A percentile compares a stretch with the other conserved stretches of the same genome.
phyloP scores from a whole-genome alignment of 768 basidiomycete genomes.

The Asterophora parasitica region DNA sequence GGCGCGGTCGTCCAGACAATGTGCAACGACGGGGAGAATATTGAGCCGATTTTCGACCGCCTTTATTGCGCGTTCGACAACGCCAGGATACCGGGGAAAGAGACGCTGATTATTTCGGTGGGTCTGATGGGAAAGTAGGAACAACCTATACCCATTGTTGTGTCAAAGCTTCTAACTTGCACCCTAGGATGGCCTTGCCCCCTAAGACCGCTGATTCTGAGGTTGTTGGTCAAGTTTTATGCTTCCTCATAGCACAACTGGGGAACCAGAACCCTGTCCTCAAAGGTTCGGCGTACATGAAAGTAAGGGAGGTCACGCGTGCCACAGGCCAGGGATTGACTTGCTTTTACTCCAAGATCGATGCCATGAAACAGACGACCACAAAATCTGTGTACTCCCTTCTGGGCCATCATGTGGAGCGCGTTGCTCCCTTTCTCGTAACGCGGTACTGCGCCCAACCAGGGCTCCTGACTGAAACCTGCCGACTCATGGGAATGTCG shows the following conservation, averaged over 20 bases:
- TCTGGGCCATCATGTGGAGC: conserved; percentile 62
- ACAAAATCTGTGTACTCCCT: conserved; percentile 63
- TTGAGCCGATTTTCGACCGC: conserved; percentile 38
- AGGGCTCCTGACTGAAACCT: conserved; percentile 54
- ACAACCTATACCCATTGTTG: not conserved
- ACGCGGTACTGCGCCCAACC: conserved; percentile 55
- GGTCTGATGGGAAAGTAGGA: conserved; percentile 52
- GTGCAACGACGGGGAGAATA: conserved; percentile 26
- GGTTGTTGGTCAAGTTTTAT: conserved; percentile 54
- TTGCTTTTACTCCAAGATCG: conserved; percentile 39
- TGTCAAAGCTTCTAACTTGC: conserved; percentile 1
- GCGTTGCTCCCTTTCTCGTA: conserved; percentile 63
- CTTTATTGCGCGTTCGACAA: conserved; percentile 46
- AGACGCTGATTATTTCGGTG: conserved; percentile 59
- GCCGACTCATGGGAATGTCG: conserved; percentile 59
- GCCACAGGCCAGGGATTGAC: not conserved
- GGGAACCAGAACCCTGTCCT: conserved; percentile 65
- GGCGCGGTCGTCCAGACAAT: conserved; percentile 39
- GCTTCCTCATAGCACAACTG: conserved; percentile 60
- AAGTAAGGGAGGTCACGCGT: conserved; percentile 41
- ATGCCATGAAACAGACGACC: conserved; percentile 50
- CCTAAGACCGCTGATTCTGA: conserved; percentile 44
- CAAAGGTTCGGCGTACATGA: conserved; percentile 62
- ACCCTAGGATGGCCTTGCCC: conserved; percentile 24
- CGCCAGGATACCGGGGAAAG: conserved; percentile 45